phyloP scores from a whole-genome alignment of 768 basidiomycete species.

The Agaricus sinodeliciosus region DNA sequence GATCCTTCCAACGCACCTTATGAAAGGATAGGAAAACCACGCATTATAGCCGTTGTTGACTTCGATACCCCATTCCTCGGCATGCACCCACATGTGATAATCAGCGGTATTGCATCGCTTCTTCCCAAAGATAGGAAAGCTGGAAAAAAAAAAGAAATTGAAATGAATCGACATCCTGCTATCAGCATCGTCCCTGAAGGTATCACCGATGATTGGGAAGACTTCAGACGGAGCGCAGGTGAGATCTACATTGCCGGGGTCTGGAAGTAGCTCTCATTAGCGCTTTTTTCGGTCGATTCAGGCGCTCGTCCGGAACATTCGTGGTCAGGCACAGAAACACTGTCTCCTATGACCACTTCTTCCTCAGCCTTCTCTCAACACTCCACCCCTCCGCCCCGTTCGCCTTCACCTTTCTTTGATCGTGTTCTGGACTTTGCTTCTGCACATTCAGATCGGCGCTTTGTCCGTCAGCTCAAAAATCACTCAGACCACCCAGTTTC shows the following conservation, averaged over 20 bases:
- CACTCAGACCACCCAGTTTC: conserved; percentile 45
- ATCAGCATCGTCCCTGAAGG: conserved; percentile 37
- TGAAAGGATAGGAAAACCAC: conserved; percentile 24
- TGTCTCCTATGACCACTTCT: conserved; percentile 10
- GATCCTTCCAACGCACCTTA: conserved; percentile 29
- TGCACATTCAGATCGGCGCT: conserved; percentile 32
- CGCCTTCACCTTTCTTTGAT: conserved; percentile 25
- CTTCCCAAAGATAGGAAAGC: conserved; percentile 31
- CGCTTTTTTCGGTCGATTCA: neutral
- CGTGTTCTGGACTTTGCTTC: conserved; percentile 33
- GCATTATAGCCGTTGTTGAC: conserved; percentile 48
- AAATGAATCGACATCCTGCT: conserved; percentile 36
- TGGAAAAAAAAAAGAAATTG: conserved; percentile 23
- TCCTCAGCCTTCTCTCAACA: conserved; percentile 8
- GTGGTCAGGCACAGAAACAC: conserved; percentile 9
- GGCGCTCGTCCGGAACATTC: neutral
- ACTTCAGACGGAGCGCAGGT: conserved; percentile 29
- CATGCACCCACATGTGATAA: conserved; percentile 57
- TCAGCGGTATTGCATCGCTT: conserved; percentile 49
- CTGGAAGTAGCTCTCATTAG: neutral
- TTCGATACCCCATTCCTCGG: conserved; percentile 56
- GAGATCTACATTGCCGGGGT: conserved; percentile 4
- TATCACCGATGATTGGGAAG: conserved; percentile 46
- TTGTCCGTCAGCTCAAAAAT: conserved; percentile 45
- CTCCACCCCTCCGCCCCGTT: conserved; percentile 12